Evolutionary conservation across 2,329 filamentous ascomycete genomes (phyloP), one percentile per base, ranked within the genome.

Genomic region (Cytospora piceicola): DNA sequence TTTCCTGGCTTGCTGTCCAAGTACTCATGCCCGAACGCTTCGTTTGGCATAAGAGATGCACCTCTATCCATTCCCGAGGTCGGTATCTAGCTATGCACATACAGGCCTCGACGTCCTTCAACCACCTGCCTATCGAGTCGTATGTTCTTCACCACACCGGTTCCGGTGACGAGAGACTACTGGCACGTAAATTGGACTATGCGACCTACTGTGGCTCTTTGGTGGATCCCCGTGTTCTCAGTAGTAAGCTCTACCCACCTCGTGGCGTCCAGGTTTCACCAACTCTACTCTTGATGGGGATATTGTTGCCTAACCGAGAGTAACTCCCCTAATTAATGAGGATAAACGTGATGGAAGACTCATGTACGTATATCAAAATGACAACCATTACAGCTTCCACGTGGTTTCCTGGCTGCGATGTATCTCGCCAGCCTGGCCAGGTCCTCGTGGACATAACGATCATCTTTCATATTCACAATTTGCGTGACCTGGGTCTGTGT

Each of bases 381-480:
- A 72, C 29, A 69, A 72, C 6, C 66, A 68, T 29, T 72, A 72
- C 66, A 69, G 71, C 46, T 65, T 64, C 7, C 67, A 71, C 58
- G 42, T 69, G 11, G 53, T 52, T 15, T 42, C 59, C 4, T 65
- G 71, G 0, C 68, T 71, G 58, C 46, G 66, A 34, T 58, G n/a
- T n/a, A n/a, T n/a, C n/a, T n/a, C n/a, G n/a, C n/a, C n/a, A n/a
- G n/a, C n/a, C 70, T 6, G 71, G 70, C 54, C 65, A 52, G 60
- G 64, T 69, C 8, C 61, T 69, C 24, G 60, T 32, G 71, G 69
- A 7, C 70, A 69, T 30, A 70, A 72, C 57, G 64, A 67, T n/a
- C 67, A 70, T 36, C 64, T 71, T 24, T 65, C 71, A 36, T 52
- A 52, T 72, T 67, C 46, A 69, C 71, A 4, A 36, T 72, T 1